Evolutionary conservation across 805 yeast species (phyloP), one percentile per base, ranked within the genome.

Genomic region (Ogataea corticis): DNA sequence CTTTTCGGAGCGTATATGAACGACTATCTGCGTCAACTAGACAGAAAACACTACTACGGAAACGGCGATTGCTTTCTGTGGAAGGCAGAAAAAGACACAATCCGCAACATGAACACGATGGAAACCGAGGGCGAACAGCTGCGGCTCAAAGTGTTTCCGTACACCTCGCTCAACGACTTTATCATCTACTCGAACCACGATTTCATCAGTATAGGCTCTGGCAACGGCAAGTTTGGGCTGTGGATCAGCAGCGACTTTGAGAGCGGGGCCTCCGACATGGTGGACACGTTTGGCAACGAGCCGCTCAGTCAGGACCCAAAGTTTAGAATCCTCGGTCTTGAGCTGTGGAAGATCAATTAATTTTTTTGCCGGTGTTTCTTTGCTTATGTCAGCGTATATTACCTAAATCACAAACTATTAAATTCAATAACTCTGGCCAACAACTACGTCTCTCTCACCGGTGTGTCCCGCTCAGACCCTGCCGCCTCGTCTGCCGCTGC

Each of bases 41-140:
- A 87, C 40, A 77, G 78, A 39, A 80, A 79, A 56, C 73, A 87
- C 46, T 92, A 83, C 67, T 86, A 83, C 56, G 99, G 99, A 0
- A 91, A 91, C 66, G 97, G 97, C 0, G 97, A 92, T 63, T 90
- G 98, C 60, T 91, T 94, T 57, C 71, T 92, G 17, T 92, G 97
- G 96, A 86, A 83, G 52, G 59, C 77, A n/a, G 86, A 80, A 50
- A 66, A 61, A 25, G 72, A 73, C 6, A 66, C 65, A 25, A 62
- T 66, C 42, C 62, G 66, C 54, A 53, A 56, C 50, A 47, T 57
- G 27, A 48, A 56, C 44, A 48, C 48, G 7, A 35, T 38, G 16
- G 45, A 42, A 17, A 44, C 50, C 28, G 52, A 49, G 13, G 55
- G 52, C 7, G 45, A 50, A 18, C 68, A 64, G 40, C 58, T 77